Evolutionary conservation across 2,329 filamentous ascomycete genomes (phyloP).

Genomic region (Aureobasidium sp.): DNA sequence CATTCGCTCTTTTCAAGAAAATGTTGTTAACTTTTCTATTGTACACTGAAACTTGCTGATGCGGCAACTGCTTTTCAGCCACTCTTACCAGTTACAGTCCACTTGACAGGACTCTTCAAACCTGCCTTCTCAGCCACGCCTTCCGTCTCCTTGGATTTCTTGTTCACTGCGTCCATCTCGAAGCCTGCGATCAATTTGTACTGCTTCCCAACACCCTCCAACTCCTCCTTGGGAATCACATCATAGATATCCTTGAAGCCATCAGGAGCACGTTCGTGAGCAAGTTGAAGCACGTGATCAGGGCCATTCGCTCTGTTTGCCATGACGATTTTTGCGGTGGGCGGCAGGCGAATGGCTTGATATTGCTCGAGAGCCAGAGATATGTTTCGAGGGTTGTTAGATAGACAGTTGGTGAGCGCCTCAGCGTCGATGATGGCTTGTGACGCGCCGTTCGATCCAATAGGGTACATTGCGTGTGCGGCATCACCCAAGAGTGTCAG

Average conservation of each 20-base stretch:
- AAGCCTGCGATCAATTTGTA: slow-evolving; percentile 40
- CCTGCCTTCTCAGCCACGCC: slow-evolving; percentile 22
- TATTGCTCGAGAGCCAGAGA: slow-evolving; percentile 33
- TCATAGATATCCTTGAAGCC: slow-evolving; percentile 35
- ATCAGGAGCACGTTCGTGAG: slow-evolving; percentile 38
- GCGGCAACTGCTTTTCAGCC: background rate
- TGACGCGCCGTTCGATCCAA: slow-evolving; percentile 38
- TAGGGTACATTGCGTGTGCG: slow-evolving; percentile 39
- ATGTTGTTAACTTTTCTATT: too few species aligned
- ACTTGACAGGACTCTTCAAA: slow-evolving; percentile 21
- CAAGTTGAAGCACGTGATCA: slow-evolving; percentile 41
- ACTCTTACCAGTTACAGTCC: slow-evolving; percentile 13
- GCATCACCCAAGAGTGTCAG: slow-evolving; percentile 38
- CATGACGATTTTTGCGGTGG: slow-evolving; percentile 41
- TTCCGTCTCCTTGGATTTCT: slow-evolving; percentile 33
- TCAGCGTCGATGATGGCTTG: slow-evolving; percentile 43
- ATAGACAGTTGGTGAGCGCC: slow-evolving; percentile 31
- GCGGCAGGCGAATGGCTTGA: slow-evolving; percentile 35
- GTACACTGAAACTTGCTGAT: background rate
- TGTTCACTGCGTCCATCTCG: slow-evolving; percentile 40
- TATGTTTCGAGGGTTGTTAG: slow-evolving; percentile 24
- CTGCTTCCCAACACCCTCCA: slow-evolving; percentile 24
- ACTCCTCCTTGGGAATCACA: slow-evolving; percentile 21
- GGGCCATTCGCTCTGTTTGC: slow-evolving; percentile 42
- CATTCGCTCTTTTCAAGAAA: too few species aligned